These are phyloP conservation scores for Diaporthe australafricana DNA, from an alignment of 2,329 filamentous ascomycete genomes.

Conservation along the genomic window DNA sequence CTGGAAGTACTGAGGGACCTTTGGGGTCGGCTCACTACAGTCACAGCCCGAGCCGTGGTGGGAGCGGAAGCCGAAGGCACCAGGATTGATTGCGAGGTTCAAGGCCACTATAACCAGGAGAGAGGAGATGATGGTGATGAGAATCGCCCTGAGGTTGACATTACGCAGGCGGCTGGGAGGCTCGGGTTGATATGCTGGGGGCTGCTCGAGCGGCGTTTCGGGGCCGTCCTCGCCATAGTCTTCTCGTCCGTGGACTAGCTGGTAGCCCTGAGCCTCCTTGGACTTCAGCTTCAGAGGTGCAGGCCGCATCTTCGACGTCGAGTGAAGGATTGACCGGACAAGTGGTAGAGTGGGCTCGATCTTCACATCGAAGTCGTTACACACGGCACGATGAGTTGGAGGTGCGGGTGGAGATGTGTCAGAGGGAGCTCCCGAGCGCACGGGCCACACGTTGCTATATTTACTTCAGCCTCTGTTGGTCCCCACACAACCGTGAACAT, in stretches of 20 bases:
- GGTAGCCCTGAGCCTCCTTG: conserved; percentile 37
- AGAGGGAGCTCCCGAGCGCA: conserved; percentile 4
- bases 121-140: conserved; percentile 40
- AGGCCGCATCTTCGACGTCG: conserved; percentile 29
- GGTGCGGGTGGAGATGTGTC: background rate
- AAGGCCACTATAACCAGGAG: conserved; percentile 41
- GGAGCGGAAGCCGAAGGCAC: conserved; percentile 31
- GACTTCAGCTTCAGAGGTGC: conserved; percentile 34
- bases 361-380: background rate
- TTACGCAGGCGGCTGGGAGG: conserved; percentile 33
- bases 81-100: conserved; percentile 40
- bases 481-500: background rate
- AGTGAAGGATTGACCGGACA: background rate
- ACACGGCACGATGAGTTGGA: background rate
- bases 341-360: background rate
- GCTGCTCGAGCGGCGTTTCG: conserved; percentile 21
- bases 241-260: conserved; percentile 34
- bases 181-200: conserved; percentile 29
- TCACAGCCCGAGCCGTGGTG: conserved; percentile 24
- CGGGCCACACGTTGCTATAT: conserved; percentile 16
- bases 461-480: conserved; percentile 8
- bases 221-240: conserved; percentile 33
- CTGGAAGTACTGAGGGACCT: conserved; percentile 73
- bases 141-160: conserved; percentile 36
- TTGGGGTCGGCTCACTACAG: conserved; percentile 39